Base-by-base conservation (phyloP, 345 rosid genomes). In the Ricinus communis region DNA sequence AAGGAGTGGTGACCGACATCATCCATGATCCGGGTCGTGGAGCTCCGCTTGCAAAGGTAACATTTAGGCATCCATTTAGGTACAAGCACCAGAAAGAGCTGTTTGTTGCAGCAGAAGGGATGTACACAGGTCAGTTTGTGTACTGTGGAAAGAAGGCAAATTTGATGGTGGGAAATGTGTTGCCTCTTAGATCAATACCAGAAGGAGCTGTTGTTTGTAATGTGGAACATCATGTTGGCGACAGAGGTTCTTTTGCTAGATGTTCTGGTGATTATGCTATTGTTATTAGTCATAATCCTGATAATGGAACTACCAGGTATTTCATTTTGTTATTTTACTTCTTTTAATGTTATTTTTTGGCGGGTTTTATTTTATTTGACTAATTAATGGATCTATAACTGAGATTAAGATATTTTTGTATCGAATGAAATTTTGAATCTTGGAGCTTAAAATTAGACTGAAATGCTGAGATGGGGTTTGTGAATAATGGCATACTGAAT, bases 61-160 rank as follows among this genome's bases (percentile, higher is more conserved):
- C 75, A 8, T 76, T 76, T 41, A 52, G 79, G 18, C 79, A 76
- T 28, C 75, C 79, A 14, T 64, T 49, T 70, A 71, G 75, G 0
- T 76, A 70, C 62, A 63, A 58, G 79, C 61, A 70, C 45, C 79
- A 76, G 71, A 76, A 76, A 67, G 79, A 76, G 75, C 75, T 70
- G 15, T 70, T 76, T 50, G 60, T 70, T 25, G 79, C 75, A 7
- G 74, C 79, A 38, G 79, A 76, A 60, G 74, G 79, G 9, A 76
- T 70, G 74, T 76, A 65, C 40, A 64, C 71, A 14, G 74, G 79
- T 5, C 74, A 70, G 67, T 70, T 69, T 46, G 71, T 70, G 11
- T 76, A 74, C 56, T 74, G 78, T 28, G 78, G 78, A 8, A 74
- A 62, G 63, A 74, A 74, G 49, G 78, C 73, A 22, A 74, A 41